Base-by-base conservation (phyloP, 2,329 filamentous ascomycete genomes). In the Fusarium protoensiforme region DNA sequence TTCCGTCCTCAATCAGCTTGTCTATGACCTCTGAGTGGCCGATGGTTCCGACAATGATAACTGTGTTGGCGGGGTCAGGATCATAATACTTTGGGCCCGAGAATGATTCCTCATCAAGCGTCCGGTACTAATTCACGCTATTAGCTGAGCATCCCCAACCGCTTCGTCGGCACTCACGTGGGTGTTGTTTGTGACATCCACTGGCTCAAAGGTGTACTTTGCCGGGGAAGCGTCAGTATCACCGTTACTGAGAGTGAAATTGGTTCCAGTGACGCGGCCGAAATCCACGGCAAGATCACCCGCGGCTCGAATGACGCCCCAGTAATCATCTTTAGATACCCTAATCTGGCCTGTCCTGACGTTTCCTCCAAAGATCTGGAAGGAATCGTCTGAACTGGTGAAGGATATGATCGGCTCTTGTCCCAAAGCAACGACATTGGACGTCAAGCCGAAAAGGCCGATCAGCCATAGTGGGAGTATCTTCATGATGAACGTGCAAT, bases 41-140 rank as follows among this genome's bases (percentile, higher is more conserved):
- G 54, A 94, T 85, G 1, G 92, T 94, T 6, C 92, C 92, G 9
- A 87, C 90, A 61, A 94, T 92, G 70, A 94, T 90, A 18, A 90
- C 87, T 0, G 86, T 88, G 16, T 85, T 85, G n/a, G 79, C 77
- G 1, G 83, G 79, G 13, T 81, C 81, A 2, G 83, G 84, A 27
- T 84, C 79, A 63, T 83, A 69, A 70, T 84, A 88, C 5, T 78
- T 77, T 29, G 87, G 87, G 0, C 87, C 87, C 1, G 71, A 57
- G 36, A 79, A 77, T 20, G 67, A 67, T 20, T 78, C 29, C 27
- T 75, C 67, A 1, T 68, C 59, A 4, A 71, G 71, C 2, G 75
- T 73, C 4, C 60, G 53, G 51, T 76, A 79, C 77, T 77, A 56
- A 16, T n/a, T 0, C 0, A 3, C 2, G 2, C 18, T 2, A 4